Conservation (phyloP, 768 basidiomycete genomes). For the Leccinum ochraceum region DNA sequence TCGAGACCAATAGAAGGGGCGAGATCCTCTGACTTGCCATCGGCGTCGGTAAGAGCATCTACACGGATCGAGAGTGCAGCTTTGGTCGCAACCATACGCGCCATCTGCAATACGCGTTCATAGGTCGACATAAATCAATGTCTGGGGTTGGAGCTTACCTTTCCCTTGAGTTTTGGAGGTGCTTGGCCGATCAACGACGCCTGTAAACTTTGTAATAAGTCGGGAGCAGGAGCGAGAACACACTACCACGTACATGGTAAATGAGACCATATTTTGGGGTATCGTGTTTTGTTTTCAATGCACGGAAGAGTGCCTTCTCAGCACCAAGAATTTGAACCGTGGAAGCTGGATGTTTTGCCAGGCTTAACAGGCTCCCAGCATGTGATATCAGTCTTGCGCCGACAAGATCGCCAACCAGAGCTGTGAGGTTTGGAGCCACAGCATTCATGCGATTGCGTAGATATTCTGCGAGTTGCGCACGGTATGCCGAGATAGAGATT, state of each 20-base stretch:
- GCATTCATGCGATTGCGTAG: slow-evolving; percentile 97
- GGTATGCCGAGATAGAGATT: slow-evolving; percentile 94
- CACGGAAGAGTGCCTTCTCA: slow-evolving; percentile 76
- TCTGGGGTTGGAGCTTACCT: slow-evolving; percentile 55
- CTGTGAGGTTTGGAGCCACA: slow-evolving; percentile 94
- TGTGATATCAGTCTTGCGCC: slow-evolving; percentile 76
- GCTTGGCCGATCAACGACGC: slow-evolving; percentile 97
- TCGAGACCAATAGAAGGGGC: slow-evolving; percentile 90
- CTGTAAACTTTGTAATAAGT: slow-evolving; percentile 37
- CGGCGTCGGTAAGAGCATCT: slow-evolving; percentile 91
- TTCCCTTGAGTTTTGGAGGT: slow-evolving; percentile 97
- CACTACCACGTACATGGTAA: slow-evolving; percentile 73
- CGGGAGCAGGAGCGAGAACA: slow-evolving; percentile 2
- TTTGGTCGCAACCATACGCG: slow-evolving; percentile 99
- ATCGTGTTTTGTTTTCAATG: slow-evolving; percentile 84
- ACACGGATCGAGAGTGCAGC: slow-evolving; percentile 96
- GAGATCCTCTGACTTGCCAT: slow-evolving; percentile 80
- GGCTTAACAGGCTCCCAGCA: slow-evolving; percentile 66
- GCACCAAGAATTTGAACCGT: slow-evolving; percentile 78
- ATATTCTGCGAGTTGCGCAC: slow-evolving; percentile 94
- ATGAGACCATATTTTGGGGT: slow-evolving; percentile 99
- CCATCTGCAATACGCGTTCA: slow-evolving; percentile 63
- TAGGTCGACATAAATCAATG: neutral
- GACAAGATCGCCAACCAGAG: slow-evolving; percentile 76
- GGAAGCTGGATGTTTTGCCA: slow-evolving; percentile 78